phyloP scores from a whole-genome alignment of 108 stramenopile species.

The Mediolabrus comicus region DNA sequence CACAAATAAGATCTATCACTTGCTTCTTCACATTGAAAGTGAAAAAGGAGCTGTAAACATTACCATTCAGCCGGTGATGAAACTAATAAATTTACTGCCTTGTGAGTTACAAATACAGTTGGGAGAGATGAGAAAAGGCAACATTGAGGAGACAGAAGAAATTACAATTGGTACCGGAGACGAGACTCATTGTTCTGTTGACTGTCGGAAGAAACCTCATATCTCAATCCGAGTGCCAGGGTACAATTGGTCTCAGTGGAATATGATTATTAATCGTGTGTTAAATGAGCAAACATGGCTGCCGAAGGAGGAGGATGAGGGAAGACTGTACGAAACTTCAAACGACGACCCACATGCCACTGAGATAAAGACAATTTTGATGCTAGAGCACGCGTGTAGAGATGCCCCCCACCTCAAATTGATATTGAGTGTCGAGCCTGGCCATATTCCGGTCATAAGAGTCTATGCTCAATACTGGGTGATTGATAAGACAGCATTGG shows the following conservation, averaged over 20 bases:
- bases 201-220: constrained; percentile 70
- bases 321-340: constrained; percentile 44
- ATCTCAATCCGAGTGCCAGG: constrained; percentile 76
- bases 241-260: constrained; percentile 73
- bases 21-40: constrained; percentile 51
- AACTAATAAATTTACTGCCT: constrained; percentile 70
- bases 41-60: constrained; percentile 54
- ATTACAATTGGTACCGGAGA: constrained; percentile 48
- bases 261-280: constrained; percentile 68
- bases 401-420: constrained; percentile 61
- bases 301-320: constrained; percentile 61
- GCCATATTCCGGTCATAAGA: constrained; percentile 62
- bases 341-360: constrained; percentile 52
- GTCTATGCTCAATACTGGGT: constrained; percentile 84
- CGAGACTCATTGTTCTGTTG: constrained; percentile 65
- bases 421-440: constrained; percentile 66
- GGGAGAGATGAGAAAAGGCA: constrained; percentile 53
- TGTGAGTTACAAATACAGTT: constrained; percentile 75
- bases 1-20: constrained; percentile 53
- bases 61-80: constrained; percentile 57
- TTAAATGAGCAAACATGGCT: constrained; percentile 59
- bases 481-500: constrained; percentile 74
- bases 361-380: constrained; percentile 63
- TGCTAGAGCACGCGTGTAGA: constrained; percentile 53
- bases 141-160: constrained; percentile 40